phyloP scores from a whole-genome alignment of 441 rosid species.

The Adansonia rubrostipa region DNA sequence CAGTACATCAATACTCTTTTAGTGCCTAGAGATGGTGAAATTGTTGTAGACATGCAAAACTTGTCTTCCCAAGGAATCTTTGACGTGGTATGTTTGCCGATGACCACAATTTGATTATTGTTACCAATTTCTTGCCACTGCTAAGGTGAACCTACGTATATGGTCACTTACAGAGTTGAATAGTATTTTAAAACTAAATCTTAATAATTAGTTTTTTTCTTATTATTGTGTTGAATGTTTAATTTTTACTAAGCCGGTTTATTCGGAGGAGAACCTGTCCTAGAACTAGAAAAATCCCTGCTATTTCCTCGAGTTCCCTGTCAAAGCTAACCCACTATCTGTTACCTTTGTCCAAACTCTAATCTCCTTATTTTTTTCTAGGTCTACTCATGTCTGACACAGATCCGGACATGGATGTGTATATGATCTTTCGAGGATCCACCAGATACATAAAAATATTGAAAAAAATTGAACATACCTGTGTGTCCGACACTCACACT shows the following conservation, averaged over 20 bases:
- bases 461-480: too few relatives aligned
- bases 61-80: constrained; percentile 72
- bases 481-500: too few relatives aligned
- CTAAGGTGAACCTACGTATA: neutral
- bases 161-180: neutral
- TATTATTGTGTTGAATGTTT: neutral
- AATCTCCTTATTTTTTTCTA: neutral
- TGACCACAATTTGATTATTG: neutral
- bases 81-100: constrained; percentile 60
- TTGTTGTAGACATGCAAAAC: constrained; percentile 58
- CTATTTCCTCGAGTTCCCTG: constrained; percentile 3
- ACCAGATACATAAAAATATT: too few relatives aligned
- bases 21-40: constrained; percentile 73
- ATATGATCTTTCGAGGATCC: too few relatives aligned
- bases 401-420: too few relatives aligned
- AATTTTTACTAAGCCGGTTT: neutral
- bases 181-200: neutral
- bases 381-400: too few relatives aligned
- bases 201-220: neutral
- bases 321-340: neutral
- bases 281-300: neutral
- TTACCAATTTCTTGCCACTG: neutral
- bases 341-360: too few relatives aligned
- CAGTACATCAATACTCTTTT: constrained; percentile 75
- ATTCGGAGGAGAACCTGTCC: neutral